These are phyloP conservation scores for Alternaria triticina DNA, from an alignment of 2,329 filamentous ascomycete species.

Conservation along the genomic window DNA sequence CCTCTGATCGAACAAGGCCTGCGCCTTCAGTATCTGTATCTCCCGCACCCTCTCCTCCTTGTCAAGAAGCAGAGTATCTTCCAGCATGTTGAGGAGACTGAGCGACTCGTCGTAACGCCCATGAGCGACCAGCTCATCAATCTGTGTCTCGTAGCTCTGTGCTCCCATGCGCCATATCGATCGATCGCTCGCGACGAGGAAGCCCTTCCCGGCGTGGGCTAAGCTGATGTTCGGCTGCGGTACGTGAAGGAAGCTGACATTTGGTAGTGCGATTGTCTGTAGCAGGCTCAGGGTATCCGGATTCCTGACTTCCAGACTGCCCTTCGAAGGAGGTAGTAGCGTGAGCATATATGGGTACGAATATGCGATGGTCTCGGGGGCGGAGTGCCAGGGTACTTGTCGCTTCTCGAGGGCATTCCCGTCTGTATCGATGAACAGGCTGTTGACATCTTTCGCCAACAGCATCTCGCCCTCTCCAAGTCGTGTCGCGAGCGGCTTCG, in stretches of 20 bases:
- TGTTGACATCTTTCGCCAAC: slow-evolving; percentile 97
- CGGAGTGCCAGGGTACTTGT: slow-evolving; percentile 89
- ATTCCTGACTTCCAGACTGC: slow-evolving; percentile 87
- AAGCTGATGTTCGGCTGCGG: slow-evolving; percentile 91
- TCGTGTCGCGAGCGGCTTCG: slow-evolving; percentile 84
- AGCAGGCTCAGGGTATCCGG: slow-evolving; percentile 89
- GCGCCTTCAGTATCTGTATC: slow-evolving; percentile 90
- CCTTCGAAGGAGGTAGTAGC: slow-evolving; percentile 81
- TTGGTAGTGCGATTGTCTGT: slow-evolving; percentile 82
- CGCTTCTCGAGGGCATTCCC: slow-evolving; percentile 82
- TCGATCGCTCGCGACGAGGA: slow-evolving; percentile 89
- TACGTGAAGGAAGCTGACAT: slow-evolving; percentile 85
- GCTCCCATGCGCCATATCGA: slow-evolving; percentile 96
- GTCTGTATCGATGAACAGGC: slow-evolving; percentile 84
- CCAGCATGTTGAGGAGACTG: slow-evolving; percentile 85
- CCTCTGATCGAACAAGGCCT: slow-evolving; percentile 78
- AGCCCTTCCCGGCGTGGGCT: slow-evolving; percentile 95
- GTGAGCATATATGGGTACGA: slow-evolving; percentile 96
- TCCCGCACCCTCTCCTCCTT: slow-evolving; percentile 82
- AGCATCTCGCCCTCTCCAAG: slow-evolving; percentile 84
- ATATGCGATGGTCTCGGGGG: slow-evolving; percentile 91
- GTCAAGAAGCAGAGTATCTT: slow-evolving; percentile 85
- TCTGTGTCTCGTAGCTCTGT: slow-evolving; percentile 87
- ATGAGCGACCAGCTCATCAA: slow-evolving; percentile 78
- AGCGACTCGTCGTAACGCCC: slow-evolving; percentile 88